Base-by-base conservation (phyloP, 768 basidiomycete genomes). In the Tulasnella sp. region DNA sequence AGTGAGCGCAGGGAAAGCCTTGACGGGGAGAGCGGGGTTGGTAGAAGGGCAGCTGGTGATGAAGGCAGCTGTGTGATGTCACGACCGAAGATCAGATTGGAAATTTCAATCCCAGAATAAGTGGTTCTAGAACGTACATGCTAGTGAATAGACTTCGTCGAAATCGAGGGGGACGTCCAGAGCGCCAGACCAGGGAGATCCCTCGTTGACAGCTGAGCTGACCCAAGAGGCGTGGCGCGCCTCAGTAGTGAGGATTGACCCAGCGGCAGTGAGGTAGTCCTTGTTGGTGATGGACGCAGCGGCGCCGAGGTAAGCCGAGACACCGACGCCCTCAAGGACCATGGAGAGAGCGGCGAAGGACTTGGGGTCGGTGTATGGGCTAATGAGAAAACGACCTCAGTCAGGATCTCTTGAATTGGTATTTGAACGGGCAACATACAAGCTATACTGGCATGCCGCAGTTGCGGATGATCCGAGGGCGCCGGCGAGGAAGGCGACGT, bases 221-320 rank as follows among this genome's bases (percentile, higher is more conserved):
- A 85, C 69, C 82, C 82, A 86, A 2, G 77, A 72, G 23, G 80
- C 75, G 58, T 86, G 84, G 41, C 82, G 77, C 23, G 82, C 76
- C 66, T 86, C 82, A 55, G 77, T 77, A 17, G 80, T 72, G 49
- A 85, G 73, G 64, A 88, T 85, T 17, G 74, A 76, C 1, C 75
- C 84, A 3, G 80, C 77, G 15, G 77, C 75, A 2, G 78, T 78
- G 21, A 80, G 66, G 67, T 78, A 29, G 9, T 59, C 56, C 69
- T 74, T 73, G 63, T 76, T 73, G n/a, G 68, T 63, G 64, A 84
- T 71, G 63, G 71, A 74, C 21, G 72, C 70, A 1, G 78, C 71
- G 0, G 78, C 78, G 15, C 85, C 85, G 58, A 78, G 73, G 66
- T 83, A 85, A 8, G 82, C 81, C 8, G 80, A 75, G 3, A 76